Conservation (phyloP, 306 rosid species). For the Cucumis cinereus region DNA sequence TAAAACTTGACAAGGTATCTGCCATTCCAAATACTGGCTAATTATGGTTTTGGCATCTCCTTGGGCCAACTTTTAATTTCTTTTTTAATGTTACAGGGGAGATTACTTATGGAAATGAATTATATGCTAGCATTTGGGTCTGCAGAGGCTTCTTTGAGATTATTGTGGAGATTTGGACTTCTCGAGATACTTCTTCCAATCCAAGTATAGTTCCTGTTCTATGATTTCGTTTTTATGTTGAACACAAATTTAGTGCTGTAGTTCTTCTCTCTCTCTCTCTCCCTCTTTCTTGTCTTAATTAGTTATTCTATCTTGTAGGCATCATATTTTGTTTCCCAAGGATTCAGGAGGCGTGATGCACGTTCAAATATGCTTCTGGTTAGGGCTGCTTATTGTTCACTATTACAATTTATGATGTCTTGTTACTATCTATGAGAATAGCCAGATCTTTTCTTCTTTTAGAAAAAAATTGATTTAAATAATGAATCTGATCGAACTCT, state of each 20-base stretch:
- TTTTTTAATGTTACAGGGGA: slow-evolving; percentile 13
- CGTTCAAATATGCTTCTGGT: slow-evolving; percentile 28
- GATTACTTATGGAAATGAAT: slow-evolving; percentile 30
- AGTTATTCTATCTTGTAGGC: slow-evolving; percentile 18
- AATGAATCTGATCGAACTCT: too few species aligned
- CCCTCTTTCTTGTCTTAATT: not conserved
- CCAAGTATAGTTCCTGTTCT: slow-evolving; percentile 14
- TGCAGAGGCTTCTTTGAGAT: slow-evolving; percentile 29
- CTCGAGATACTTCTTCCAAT: slow-evolving; percentile 26
- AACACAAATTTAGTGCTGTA: not conserved
- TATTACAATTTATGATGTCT: not conserved
- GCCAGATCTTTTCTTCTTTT: not conserved
- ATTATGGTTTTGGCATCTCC: not conserved
- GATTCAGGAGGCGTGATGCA: slow-evolving; percentile 24
- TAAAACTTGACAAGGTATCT: slow-evolving; percentile 24
- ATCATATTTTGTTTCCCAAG: slow-evolving; percentile 28
- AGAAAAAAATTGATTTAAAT: too few species aligned
- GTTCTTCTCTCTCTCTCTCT: not conserved
- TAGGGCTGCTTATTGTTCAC: slow-evolving; percentile 4
- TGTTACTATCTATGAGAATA: not conserved
- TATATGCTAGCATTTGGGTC: slow-evolving; percentile 33
- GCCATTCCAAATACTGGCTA: not conserved
- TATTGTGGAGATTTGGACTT: slow-evolving; percentile 28
- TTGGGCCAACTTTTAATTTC: not conserved
- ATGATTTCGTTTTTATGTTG: not conserved